Evolutionary conservation across 371 early-diverging fungal species (phyloP), one percentile per base, ranked within the genome.

Genomic region (Massospora cicadina): DNA sequence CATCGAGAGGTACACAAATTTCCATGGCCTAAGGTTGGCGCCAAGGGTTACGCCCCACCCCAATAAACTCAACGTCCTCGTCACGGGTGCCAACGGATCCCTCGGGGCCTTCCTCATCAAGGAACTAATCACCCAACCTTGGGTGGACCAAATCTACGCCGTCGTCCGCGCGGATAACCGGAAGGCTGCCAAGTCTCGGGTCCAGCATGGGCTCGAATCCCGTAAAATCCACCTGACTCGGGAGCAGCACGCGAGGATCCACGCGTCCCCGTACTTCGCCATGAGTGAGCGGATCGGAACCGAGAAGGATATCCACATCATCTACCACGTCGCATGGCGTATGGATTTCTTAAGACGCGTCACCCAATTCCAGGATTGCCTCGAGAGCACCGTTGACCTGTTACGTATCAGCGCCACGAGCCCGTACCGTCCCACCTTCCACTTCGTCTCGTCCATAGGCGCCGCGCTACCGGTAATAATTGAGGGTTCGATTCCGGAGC

Each of bases 271-370:
- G 10, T 43, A 10, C 17, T n/a, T n/a, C n/a, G n/a, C n/a, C n/a
- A n/a, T n/a, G n/a, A n/a, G n/a, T n/a, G 58, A 65, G 33, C 28
- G 71, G 7, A 54, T 54, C 29, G 68, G 71, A 0, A 65, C 58
- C 0, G 60, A 65, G 0, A 65, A 75, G 0, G 75, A 43, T 43
- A 17, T 43, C 43, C 43, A 43, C 17, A 17, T 43, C 30, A 59
- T 65, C 60, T 31, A 58, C 31, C 66, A 65, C 55, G 21, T 25
- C 17, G 66, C 60, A 3, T 65, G 66, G 66, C 58, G 33, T 21
- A 58, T 65, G 60, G 27, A 58, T 54, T 65, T 65, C 66, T 27
- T 55, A 21, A 23, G 24, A 2, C 21, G 25, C 23, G 54, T 65
- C 12, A 23, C n/a, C 26, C 24, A 31, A 21, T 65, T 65, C 54